Evolutionary conservation across 1,284 basidiomycete species (phyloP), one percentile per base, ranked within the genome.

Genomic region (Austroboletus rostrupii): DNA sequence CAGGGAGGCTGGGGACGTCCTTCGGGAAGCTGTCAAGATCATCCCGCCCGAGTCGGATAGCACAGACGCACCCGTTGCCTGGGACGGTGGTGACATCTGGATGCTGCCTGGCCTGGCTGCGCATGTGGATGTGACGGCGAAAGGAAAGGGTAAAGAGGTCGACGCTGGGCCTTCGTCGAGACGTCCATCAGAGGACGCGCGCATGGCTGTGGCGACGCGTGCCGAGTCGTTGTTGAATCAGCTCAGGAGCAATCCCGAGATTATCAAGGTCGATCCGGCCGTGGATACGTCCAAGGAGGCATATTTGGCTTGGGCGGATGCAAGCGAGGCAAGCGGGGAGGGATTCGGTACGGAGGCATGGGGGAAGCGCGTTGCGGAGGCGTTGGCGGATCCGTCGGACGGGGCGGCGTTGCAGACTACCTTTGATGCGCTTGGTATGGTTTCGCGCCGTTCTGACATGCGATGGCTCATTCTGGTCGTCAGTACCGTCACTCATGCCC

Each of bases 11-110:
- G 79, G 85, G 16, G 85, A 85, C 49, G 89, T 84, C 49, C 68
- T 92, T 29, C 81, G 82, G 50, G 90, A 93, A 45, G 92, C 91
- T 12, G 90, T 97, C 58, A 90, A 90, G 65, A 85, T 97, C 45
- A 75, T 97, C 10, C 93, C 93, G 1, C 92, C 92, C 1, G 84
- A 87, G 38, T 78, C 76, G 35, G 64, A 63, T 16, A 54, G 66
- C 0, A 57, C 61, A 3, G 53, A 58, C 16, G 61, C 65, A 9
- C 67, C 73, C 3, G 61, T 86, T 32, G 65, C 81, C 42, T 92
- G 89, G 87, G 89, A 92, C 66, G 90, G 89, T 0, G 72, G 81
- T n/a, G 89, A 92, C 62, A 78, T 91, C 61, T 92, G 90, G 81
- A 80, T 85, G 70, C 57, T 85, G 41, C 83, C 85, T 32, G 51